Evolutionary conservation across 2,329 filamentous ascomycete genomes (phyloP).

Genomic region (Byssochlamys sp.): DNA sequence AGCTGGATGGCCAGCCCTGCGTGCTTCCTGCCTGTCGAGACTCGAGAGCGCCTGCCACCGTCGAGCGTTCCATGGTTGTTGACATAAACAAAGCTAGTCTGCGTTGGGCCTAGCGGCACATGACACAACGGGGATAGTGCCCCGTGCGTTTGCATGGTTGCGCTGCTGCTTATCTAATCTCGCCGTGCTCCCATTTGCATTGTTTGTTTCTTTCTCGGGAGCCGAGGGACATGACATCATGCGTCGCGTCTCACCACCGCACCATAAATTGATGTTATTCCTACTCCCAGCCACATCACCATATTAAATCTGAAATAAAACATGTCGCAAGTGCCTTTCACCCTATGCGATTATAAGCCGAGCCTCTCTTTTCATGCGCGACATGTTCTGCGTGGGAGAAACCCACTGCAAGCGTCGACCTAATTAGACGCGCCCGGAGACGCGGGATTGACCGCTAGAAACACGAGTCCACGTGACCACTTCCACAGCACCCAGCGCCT

Average conservation of each 20-base stretch:
- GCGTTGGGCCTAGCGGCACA: conserved; percentile 1
- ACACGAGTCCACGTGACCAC: conserved; percentile 25
- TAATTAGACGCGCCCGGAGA: conserved; percentile 7
- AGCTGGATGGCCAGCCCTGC: background rate
- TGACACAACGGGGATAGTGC: background rate
- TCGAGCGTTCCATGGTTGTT: background rate
- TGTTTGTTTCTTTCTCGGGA: conserved; percentile 5
- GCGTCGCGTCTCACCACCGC: conserved; percentile 15
- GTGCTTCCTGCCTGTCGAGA: background rate
- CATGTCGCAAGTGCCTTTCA: background rate
- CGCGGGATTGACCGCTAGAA: conserved; percentile 13
- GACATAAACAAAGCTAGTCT: conserved; percentile 14
- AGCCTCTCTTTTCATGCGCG: conserved; percentile 1
- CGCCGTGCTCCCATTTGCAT: conserved; percentile 6
- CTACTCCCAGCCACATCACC: background rate
- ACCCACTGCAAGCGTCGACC: background rate
- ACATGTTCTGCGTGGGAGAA: background rate
- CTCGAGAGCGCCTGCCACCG: background rate
- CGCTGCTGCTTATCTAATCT: background rate
- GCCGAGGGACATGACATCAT: conserved; percentile 16
- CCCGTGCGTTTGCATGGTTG: conserved; percentile 4
- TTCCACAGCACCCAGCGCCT: background rate
- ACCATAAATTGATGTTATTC: background rate
- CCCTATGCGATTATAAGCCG: conserved; percentile 1
- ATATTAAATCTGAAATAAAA: background rate